Evolutionary conservation across 2,329 filamentous ascomycete genomes (phyloP).

Genomic region (Sclerotiophoma versabilis): DNA sequence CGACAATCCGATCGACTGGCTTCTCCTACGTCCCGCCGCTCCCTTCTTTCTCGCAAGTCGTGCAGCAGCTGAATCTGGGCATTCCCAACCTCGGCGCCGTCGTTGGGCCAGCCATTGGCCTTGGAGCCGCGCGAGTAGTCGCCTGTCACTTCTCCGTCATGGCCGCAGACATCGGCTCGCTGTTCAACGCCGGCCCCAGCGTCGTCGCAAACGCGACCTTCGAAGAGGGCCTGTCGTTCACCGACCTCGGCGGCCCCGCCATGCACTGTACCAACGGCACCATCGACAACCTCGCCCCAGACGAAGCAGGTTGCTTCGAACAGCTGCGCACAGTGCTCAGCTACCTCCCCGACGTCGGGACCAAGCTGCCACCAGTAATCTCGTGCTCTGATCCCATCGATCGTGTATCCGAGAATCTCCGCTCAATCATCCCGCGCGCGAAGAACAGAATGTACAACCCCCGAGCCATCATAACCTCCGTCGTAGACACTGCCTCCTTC

Average conservation of each 20-base stretch:
- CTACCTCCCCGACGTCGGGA: constrained; percentile 66
- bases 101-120: constrained; percentile 68
- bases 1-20: constrained; percentile 62
- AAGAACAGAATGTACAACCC: constrained; percentile 68
- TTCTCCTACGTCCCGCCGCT: constrained; percentile 68
- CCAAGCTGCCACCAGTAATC: constrained; percentile 60
- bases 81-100: constrained; percentile 71
- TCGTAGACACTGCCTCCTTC: constrained; percentile 64
- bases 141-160: constrained; percentile 71
- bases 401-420: constrained; percentile 58
- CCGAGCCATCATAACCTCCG: constrained; percentile 62
- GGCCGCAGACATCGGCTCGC: constrained; percentile 66
- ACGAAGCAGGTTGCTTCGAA: constrained; percentile 68
- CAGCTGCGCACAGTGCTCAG: constrained; percentile 65
- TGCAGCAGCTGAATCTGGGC: constrained; percentile 66
- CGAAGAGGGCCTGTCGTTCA: constrained; percentile 66
- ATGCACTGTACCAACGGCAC: constrained; percentile 72
- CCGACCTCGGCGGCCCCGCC: constrained; percentile 65
- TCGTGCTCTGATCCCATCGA: constrained; percentile 58
- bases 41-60: constrained; percentile 59
- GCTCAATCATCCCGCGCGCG: constrained; percentile 64
- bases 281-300: constrained; percentile 68
- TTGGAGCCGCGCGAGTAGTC: constrained; percentile 68
- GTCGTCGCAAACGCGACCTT: constrained; percentile 70
- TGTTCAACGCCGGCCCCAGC: constrained; percentile 70